A percentile compares a stretch with the other conserved stretches of the same genome.
phyloP scores from a whole-genome alignment of 148 eudicot species.

The Spergularia marina region DNA sequence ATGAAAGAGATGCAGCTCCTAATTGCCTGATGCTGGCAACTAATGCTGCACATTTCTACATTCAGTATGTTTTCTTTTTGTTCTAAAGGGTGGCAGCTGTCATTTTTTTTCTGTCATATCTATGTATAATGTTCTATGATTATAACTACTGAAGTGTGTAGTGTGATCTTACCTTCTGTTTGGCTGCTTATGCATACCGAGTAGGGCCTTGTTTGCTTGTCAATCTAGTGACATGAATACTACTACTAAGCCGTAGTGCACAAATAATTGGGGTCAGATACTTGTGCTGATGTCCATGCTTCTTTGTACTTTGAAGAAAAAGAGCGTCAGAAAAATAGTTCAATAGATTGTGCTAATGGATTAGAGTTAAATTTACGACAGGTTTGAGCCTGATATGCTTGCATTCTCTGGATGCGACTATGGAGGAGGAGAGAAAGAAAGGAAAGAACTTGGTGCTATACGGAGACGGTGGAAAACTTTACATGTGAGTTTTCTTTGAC shows the following conservation, averaged over 20 bases:
- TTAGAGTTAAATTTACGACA: constrained; percentile 21
- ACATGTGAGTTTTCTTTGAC: constrained; percentile 50
- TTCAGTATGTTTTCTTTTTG: neutral
- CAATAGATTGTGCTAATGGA: neutral
- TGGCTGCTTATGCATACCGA: neutral
- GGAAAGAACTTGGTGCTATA: constrained; percentile 51
- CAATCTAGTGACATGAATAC: neutral
- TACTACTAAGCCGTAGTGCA: neutral
- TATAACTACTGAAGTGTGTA: neutral
- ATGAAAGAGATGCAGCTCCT: constrained; percentile 24
- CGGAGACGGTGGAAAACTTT: constrained; percentile 78
- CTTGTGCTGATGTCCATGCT: neutral
- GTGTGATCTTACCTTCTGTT: neutral
- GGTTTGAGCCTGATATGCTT: constrained; percentile 96
- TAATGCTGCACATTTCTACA: constrained; percentile 1
- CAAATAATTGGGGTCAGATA: neutral
- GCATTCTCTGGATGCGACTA: constrained; percentile 94
- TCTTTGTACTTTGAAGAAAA: neutral
- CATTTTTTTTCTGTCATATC: neutral
- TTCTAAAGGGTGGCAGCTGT: neutral
- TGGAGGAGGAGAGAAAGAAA: constrained; percentile 87
- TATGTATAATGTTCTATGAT: neutral
- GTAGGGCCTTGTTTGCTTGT: neutral
- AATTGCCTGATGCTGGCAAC: neutral
- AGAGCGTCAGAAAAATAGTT: constrained; percentile 2